phyloP scores from a whole-genome alignment of 305 asterid species.

The Coffea humblotiana region DNA sequence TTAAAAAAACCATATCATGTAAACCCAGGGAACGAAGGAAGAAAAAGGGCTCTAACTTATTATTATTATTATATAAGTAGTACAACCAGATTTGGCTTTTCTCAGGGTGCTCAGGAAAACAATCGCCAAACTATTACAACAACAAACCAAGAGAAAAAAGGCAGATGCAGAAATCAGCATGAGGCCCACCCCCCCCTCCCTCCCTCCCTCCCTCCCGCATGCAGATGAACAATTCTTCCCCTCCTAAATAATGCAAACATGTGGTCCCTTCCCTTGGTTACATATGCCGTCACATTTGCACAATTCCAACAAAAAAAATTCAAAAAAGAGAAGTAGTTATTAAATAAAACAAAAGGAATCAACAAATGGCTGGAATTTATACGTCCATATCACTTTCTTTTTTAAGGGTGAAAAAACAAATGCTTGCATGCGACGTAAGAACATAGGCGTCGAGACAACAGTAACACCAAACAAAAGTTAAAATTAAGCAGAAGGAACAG shows the following conservation, averaged over 20 bases:
- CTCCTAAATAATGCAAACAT: conserved; percentile 29
- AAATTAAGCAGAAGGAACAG: neutral
- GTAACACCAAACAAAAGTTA: conserved; percentile 15
- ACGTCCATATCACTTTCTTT: conserved; percentile 30
- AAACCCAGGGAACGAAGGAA: neutral
- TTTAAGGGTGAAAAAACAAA: conserved; percentile 9
- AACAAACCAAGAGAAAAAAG: neutral
- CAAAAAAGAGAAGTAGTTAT: neutral
- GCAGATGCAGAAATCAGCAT: neutral
- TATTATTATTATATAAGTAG: too few relatives aligned
- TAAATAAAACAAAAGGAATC: conserved; percentile 2
- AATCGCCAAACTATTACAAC: neutral
- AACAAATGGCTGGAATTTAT: too few relatives aligned
- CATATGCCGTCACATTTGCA: conserved; percentile 4
- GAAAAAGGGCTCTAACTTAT: conserved; percentile 2
- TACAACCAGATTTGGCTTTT: neutral
- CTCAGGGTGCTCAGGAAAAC: conserved; percentile 2
- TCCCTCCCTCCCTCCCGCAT: neutral
- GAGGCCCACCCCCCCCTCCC: neutral
- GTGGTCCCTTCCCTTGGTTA: conserved; percentile 34
- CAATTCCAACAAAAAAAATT: neutral
- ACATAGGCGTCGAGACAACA: conserved; percentile 32
- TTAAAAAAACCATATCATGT: neutral
- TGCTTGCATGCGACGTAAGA: conserved; percentile 38
- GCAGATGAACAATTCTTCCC: conserved; percentile 24